Conservation (phyloP, 257 asterid genomes). For the Solanum medicagineum region DNA sequence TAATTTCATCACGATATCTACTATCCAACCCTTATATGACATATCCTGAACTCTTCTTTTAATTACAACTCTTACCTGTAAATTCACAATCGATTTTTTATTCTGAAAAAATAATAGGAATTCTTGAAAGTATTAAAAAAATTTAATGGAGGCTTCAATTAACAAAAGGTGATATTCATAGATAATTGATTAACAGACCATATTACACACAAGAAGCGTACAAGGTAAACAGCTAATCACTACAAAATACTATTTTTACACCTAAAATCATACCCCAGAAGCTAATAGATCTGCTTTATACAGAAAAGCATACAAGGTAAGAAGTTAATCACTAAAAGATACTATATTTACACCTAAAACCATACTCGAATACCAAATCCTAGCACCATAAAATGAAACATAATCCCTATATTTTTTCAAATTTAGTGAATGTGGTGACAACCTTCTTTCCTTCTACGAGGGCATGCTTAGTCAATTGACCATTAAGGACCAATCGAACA, state of each 20-base stretch:
- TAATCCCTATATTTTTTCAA: not conserved
- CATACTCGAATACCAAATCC: not conserved
- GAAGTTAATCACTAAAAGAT: not conserved
- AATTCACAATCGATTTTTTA: not conserved
- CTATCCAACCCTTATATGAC: slow-evolving; percentile 68
- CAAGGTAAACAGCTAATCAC: not conserved
- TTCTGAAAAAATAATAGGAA: not conserved
- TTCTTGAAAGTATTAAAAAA: not conserved
- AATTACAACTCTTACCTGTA: slow-evolving; percentile 52
- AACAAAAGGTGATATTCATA: too few species aligned
- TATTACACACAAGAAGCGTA: not conserved
- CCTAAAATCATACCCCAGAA: not conserved
- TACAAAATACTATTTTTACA: not conserved
- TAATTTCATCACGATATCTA: slow-evolving; percentile 57
- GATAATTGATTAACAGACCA: too few species aligned
- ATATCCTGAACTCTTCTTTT: slow-evolving; percentile 90
- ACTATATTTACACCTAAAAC: not conserved
- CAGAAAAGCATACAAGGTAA: not conserved
- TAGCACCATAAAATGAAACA: not conserved
- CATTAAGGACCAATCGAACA: slow-evolving; percentile 4
- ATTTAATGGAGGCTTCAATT: too few species aligned
- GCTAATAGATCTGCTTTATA: not conserved
- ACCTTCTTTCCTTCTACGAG: slow-evolving; percentile 6
- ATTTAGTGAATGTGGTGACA: not conserved
- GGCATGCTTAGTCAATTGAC: slow-evolving; percentile 8